These are phyloP conservation scores for Fusarium sp. DNA, from an alignment of 2,329 filamentous ascomycete genomes.

Conservation along the genomic window DNA sequence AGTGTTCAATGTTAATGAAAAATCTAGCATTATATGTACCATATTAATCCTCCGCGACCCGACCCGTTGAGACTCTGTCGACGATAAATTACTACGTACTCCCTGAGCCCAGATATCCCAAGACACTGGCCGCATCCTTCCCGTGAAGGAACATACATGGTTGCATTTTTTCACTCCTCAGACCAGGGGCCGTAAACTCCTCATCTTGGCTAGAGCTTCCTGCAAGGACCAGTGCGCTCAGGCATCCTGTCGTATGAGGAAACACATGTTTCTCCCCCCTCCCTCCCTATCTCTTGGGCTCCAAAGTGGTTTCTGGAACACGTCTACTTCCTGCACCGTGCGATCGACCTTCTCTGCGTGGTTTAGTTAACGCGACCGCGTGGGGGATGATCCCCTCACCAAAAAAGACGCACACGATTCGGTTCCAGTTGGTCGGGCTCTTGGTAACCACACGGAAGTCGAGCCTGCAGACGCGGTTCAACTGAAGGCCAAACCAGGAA, in stretches of 20 bases:
- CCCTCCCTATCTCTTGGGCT: conserved; percentile 2
- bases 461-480: conserved; percentile 7
- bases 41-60: not conserved
- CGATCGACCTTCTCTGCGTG: not conserved
- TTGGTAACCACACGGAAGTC: conserved; percentile 18
- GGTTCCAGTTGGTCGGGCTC: conserved; percentile 27
- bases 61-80: conserved; percentile 7
- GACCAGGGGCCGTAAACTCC: conserved; percentile 18
- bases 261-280: conserved; percentile 23
- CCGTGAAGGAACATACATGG: not conserved
- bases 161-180: not conserved
- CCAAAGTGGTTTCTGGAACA: conserved; percentile 15
- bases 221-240: conserved; percentile 21
- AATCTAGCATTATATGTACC: fast-evolving
- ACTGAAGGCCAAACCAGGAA: conserved; percentile 8
- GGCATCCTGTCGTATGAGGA: conserved; percentile 34
- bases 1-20: not conserved
- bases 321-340: not conserved
- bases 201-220: conserved; percentile 8
- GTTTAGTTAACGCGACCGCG: conserved; percentile 12
- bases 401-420: conserved; percentile 6
- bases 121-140: conserved; percentile 11
- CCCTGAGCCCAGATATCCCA: not conserved
- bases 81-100: conserved; percentile 9
- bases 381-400: conserved; percentile 3